Percentiles rank a stretch among this genome's conserved stretches.
Evolutionary conservation across 1,284 basidiomycete species (phyloP).

Genomic region (Inonotus hispidus): DNA sequence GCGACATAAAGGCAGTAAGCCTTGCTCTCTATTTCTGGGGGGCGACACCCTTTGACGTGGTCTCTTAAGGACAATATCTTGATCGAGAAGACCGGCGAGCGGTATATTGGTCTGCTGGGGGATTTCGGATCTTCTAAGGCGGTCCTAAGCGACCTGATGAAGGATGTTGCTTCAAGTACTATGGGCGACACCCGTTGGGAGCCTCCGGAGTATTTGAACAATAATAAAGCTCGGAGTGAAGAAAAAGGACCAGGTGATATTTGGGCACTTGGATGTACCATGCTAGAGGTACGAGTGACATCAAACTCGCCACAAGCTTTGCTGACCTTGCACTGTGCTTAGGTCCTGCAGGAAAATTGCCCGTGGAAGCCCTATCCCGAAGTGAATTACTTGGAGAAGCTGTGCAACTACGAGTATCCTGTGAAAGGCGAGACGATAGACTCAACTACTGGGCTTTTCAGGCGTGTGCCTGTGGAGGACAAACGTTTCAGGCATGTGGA

Average conservation of each 20-base stretch:
- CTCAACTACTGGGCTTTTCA: neutral
- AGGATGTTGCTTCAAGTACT: neutral
- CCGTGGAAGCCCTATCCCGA: neutral
- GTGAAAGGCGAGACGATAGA: neutral
- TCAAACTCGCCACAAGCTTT: neutral
- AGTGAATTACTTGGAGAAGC: neutral
- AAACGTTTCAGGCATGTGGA: neutral
- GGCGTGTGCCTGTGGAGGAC: too few relatives aligned
- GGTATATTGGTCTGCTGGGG: neutral
- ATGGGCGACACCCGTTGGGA: neutral
- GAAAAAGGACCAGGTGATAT: neutral
- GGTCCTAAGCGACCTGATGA: neutral
- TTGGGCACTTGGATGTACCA: slow-evolving; percentile 7
- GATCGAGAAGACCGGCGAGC: neutral
- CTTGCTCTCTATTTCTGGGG: neutral
- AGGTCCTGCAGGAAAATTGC: neutral
- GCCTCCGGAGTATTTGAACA: neutral
- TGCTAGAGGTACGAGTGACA: slow-evolving; percentile 1
- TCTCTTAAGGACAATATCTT: neutral
- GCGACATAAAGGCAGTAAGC: neutral
- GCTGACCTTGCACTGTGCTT: neutral
- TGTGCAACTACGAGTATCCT: neutral
- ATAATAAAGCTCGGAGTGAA: neutral
- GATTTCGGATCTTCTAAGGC: neutral
- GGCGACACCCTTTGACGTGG: neutral